Evolutionary conservation across 2,329 filamentous ascomycete genomes (phyloP), one percentile per base, ranked within the genome.

Genomic region (Colletotrichum theobromicola): DNA sequence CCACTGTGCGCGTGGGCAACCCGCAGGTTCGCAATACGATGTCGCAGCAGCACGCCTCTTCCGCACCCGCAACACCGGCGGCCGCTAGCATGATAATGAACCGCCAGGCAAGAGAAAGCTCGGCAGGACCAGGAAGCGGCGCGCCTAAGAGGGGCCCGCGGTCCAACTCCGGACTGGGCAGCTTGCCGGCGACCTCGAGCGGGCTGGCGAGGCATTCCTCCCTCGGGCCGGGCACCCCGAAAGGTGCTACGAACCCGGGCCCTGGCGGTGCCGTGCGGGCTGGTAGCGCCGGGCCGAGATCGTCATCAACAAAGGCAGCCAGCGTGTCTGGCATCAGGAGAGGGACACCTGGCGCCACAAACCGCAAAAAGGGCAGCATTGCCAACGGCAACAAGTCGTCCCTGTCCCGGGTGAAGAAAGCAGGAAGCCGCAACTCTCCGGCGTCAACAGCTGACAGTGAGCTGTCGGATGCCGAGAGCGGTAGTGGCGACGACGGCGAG

Each of bases 391-490:
- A 85, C 76, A 93, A 93, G 79, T 93, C 91, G n/a, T 88, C 88
- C 12, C 83, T 93, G 4, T 92, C 90, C 28, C 88, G 91, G 34
- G 88, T 93, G 30, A 93, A 93, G 83, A 91, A 90, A 77, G 89
- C 84, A 18, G 84, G 84, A 57, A 87, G 85, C 60, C 90, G 91
- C 80, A 91, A 90, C 76, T 93, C 91, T 3, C 90, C 91, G 4
- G 90, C 90, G 6, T 92, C 91, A 5, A 90, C 89, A 7, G 90
- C 88, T 65, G 91, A 93, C 74, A 92, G 90, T 78, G 91, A 93
- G 79, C 86, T 93, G 53, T 93, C 91, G 1, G 91, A 93, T 67
- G 91, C 90, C 9, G 90, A 90, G 58, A 89, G 90, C 62, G 84
- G 85, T 67, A 88, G 90, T 78, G 87, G 86, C 65, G 85, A 89